These are phyloP conservation scores for Boletus rufocinnamomeus DNA, from an alignment of 768 basidiomycete genomes.

Conservation along the genomic window DNA sequence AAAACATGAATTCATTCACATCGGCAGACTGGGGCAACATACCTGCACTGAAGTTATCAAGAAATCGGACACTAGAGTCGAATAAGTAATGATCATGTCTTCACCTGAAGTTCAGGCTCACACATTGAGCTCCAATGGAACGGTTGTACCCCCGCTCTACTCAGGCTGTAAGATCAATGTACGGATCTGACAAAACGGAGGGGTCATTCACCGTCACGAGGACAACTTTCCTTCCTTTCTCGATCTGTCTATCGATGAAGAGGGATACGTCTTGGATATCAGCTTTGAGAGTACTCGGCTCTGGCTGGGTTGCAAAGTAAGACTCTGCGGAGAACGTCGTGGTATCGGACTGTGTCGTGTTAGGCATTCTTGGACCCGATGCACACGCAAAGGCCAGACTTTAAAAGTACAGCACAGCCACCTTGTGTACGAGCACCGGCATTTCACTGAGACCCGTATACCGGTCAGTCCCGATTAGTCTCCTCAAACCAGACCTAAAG, in stretches of 20 bases:
- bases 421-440: background rate
- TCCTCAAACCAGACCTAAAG: no score
- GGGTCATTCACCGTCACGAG: conserved; percentile 80
- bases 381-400: background rate
- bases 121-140: conserved; percentile 98
- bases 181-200: conserved; percentile 4
- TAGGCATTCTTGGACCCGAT: conserved; percentile 18
- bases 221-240: conserved; percentile 73
- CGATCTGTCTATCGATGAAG: conserved; percentile 71
- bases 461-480: no score
- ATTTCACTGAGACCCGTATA: background rate
- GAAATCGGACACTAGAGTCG: conserved; percentile 81
- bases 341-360: conserved; percentile 15
- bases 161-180: conserved; percentile 16
- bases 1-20: conserved; percentile 4
- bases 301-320: conserved; percentile 87
- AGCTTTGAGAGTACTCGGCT: conserved; percentile 70
- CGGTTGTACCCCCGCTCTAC: conserved; percentile 97
- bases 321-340: conserved; percentile 75
- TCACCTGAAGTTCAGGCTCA: conserved; percentile 48
- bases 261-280: conserved; percentile 62
- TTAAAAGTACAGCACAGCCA: conserved; percentile 15
- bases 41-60: conserved; percentile 99
- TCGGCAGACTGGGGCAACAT: conserved; percentile 23
- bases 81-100: conserved; percentile 21